These are phyloP conservation scores for Diaporthe ampelina DNA, from an alignment of 2,329 filamentous ascomycete species.

Conservation along the genomic window DNA sequence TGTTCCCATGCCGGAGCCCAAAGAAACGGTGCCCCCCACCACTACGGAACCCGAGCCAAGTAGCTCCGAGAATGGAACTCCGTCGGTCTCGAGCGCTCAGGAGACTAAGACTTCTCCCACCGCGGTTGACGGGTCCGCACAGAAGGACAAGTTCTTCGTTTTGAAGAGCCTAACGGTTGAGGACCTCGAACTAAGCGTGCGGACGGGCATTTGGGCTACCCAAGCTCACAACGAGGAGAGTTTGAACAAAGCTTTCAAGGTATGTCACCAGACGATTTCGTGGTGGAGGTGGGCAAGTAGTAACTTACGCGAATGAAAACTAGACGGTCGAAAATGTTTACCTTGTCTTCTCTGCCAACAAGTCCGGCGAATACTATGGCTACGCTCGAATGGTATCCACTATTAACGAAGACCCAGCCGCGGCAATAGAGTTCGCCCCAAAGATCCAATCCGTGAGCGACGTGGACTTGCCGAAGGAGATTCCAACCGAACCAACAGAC, in stretches of 20 bases:
- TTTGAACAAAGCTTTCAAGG: conserved; percentile 86
- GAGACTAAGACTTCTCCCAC: conserved; percentile 21
- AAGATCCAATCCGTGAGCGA: conserved; percentile 71
- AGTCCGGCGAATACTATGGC: conserved; percentile 96
- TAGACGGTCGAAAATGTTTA: conserved; percentile 88
- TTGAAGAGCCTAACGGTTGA: conserved; percentile 93
- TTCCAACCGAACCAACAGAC: conserved; percentile 82
- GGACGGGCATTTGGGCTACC: conserved; percentile 92
- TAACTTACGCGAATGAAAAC: neutral
- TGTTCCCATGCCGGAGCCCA: conserved; percentile 31
- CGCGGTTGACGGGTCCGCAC: conserved; percentile 45
- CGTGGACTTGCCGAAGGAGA: conserved; percentile 81
- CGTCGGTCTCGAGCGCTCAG: conserved; percentile 10
- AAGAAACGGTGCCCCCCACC: conserved; percentile 30
- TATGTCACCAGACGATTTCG: conserved; percentile 54
- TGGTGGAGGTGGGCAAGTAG: neutral
- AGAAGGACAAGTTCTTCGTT: conserved; percentile 86
- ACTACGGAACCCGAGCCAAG: conserved; percentile 31
- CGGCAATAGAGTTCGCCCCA: conserved; percentile 78
- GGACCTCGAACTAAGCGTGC: conserved; percentile 89
- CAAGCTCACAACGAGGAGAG: conserved; percentile 92
- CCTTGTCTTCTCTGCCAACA: conserved; percentile 95
- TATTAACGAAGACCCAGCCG: conserved; percentile 82
- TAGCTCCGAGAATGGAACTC: conserved; percentile 22
- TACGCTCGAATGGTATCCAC: conserved; percentile 91